Evolutionary conservation across 2,329 filamentous ascomycete species (phyloP).

Genomic region (Diplodia sapinea): DNA sequence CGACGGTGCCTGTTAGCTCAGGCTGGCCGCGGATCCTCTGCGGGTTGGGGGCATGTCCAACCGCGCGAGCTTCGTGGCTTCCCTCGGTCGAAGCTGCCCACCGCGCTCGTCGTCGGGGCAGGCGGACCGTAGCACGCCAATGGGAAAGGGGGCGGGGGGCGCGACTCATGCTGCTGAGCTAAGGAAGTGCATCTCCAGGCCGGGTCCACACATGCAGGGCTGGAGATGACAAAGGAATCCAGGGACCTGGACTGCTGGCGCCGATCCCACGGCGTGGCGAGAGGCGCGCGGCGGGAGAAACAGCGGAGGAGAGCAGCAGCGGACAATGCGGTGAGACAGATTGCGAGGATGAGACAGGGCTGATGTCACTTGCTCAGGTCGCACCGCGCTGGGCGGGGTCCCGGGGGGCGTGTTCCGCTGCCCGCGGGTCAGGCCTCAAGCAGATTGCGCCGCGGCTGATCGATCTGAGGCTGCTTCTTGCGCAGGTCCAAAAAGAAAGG

Average conservation of each 20-base stretch:
- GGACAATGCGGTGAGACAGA: conserved; percentile 19
- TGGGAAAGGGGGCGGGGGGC: not conserved
- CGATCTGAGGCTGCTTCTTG: conserved; percentile 18
- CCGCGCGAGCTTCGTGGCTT: not conserved
- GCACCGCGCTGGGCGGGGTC: conserved; percentile 12
- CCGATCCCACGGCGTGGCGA: not conserved
- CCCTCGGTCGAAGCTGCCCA: no score
- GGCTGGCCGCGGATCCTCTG: not conserved
- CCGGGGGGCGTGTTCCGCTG: conserved; percentile 6
- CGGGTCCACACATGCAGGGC: conserved; percentile 11
- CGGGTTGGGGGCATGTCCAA: not conserved
- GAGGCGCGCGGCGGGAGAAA: no score
- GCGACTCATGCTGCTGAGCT: conserved; percentile 22
- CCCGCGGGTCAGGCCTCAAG: conserved; percentile 4
- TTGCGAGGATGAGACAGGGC: conserved; percentile 25
- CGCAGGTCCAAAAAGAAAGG: conserved; percentile 12
- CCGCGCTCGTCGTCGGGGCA: not conserved
- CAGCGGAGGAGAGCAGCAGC: not conserved
- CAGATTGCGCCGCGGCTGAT: conserved; percentile 14
- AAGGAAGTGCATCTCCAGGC: conserved; percentile 6
- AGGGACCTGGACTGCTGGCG: conserved; percentile 10
- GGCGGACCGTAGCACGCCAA: not conserved
- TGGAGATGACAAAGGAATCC: conserved; percentile 19
- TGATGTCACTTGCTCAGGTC: conserved; percentile 19
- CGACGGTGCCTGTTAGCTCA: conserved; percentile 20